Percentiles rank a stretch among this genome's conserved stretches.
Conservation (phyloP, 306 rosid species). For the Lathyrus aphaca region DNA sequence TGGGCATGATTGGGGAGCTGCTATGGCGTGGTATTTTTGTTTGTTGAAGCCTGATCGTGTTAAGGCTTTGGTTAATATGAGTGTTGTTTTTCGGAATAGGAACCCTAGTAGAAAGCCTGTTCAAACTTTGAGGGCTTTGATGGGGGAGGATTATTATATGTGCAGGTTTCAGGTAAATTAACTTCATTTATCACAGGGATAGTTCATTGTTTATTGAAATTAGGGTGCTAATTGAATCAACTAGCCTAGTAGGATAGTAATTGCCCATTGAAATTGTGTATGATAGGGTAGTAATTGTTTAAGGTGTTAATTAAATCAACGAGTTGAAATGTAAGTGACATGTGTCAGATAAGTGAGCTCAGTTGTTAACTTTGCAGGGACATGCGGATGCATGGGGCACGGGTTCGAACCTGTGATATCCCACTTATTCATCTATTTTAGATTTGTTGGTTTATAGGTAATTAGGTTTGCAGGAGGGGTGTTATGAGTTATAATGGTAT, state of each 20-base stretch:
- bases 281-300: background rate
- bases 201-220: too few relatives aligned
- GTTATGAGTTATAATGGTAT: background rate
- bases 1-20: slow-evolving; percentile 78
- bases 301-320: background rate
- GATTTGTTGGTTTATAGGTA: too few relatives aligned
- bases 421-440: too few relatives aligned
- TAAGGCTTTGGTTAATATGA: slow-evolving; percentile 72
- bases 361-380: too few relatives aligned
- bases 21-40: slow-evolving; percentile 65
- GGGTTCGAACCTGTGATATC: too few relatives aligned
- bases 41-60: slow-evolving; percentile 62
- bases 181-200: too few relatives aligned
- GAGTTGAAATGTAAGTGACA: too few relatives aligned
- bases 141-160: slow-evolving; percentile 64
- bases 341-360: too few relatives aligned
- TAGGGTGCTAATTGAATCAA: too few relatives aligned
- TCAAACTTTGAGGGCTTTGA: slow-evolving; percentile 36
- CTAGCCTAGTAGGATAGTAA: too few relatives aligned
- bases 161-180: slow-evolving; percentile 69
- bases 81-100: slow-evolving; percentile 51
- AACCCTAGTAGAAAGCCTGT: slow-evolving; percentile 48
- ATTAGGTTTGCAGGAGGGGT: too few relatives aligned
- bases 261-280: background rate
- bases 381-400: too few relatives aligned